Evolutionary conservation across 2,329 filamentous ascomycete genomes (phyloP), one percentile per base, ranked within the genome.

Genomic region (Samsoniella hepiali): DNA sequence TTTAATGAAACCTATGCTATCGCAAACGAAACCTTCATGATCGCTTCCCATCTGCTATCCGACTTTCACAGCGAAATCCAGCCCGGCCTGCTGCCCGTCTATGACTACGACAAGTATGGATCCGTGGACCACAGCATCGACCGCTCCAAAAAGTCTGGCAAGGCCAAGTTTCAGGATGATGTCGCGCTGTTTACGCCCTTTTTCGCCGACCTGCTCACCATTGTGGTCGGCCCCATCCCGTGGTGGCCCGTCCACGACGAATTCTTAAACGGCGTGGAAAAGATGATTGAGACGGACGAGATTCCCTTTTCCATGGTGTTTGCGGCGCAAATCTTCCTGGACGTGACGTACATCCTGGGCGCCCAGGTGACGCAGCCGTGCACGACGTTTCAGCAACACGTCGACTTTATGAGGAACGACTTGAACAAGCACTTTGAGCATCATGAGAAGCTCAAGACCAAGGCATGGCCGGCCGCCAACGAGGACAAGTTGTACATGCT

Each of bases 161-260:
- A 65, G n/a, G 66, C 75, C 29, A 74, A 73, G 64, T 75, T 72
- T 63, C 65, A 70, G 6, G 73, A 76, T 67, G 73, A 76, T 64
- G 73, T 72, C 55, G 69, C 72, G 44, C 65, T 76, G 17, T 62
- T 76, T 27, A 59, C 73, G 9, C 61, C 68, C 47, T 65, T 72
- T 36, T 65, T 76, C 8, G 68, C 71, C 2, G 63, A 67, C 49
- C 32, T 54, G 10, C 17, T 29, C 5, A 36, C 32, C 10, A 15
- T 54, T 36, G 32, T 17, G 29, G 57, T 58, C 4, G 68, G 67
- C 34, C 34, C 34, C 29, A 65, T 63, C 4, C 56, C 67, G 36
- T 27, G 54, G 1, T 58, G 72, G 49, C 73, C 69, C 45, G 66
- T 65, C 1, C 62, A 67, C 51, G 75, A 76, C 60, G 68, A 69